phyloP scores from a whole-genome alignment of 2,329 filamentous ascomycete species.

The Aureobasidium leucospermi region DNA sequence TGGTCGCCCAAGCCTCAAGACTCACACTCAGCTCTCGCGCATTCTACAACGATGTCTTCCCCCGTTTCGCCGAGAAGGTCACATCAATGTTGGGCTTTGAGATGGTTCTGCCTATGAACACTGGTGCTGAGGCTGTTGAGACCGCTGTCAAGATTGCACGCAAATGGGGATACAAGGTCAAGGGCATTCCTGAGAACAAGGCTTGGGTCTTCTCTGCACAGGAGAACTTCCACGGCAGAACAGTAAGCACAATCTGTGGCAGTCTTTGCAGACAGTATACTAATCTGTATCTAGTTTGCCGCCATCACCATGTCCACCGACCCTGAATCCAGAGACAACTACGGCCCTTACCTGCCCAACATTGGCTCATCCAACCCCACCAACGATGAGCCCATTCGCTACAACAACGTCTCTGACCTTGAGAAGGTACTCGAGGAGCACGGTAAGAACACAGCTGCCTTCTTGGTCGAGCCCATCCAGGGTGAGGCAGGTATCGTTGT shows the following conservation, averaged over 20 bases:
- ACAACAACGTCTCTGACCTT: conserved; percentile 77
- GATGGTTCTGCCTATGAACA: conserved; percentile 98
- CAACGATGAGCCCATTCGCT: conserved; percentile 71
- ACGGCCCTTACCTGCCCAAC: conserved; percentile 88
- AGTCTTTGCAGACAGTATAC: background rate
- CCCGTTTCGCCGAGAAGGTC: conserved; percentile 87
- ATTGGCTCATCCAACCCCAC: conserved; percentile 71
- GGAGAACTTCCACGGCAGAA: conserved; percentile 95
- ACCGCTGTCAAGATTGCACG: conserved; percentile 92
- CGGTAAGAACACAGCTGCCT: conserved; percentile 79
- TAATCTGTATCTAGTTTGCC: conserved; percentile 56
- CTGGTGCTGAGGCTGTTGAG: conserved; percentile 91
- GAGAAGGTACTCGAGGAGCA: conserved; percentile 72
- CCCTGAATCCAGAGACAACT: conserved; percentile 92
- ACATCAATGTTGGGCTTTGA: conserved; percentile 87
- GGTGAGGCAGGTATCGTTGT: conserved; percentile 96
- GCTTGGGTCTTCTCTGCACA: conserved; percentile 76
- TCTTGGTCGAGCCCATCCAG: conserved; percentile 94
- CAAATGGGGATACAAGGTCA: conserved; percentile 97
- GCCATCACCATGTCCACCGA: conserved; percentile 94
- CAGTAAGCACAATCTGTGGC: conserved; percentile 50
- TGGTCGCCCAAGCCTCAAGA: conserved; percentile 81
- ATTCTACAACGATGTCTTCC: conserved; percentile 98
- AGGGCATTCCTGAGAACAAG: conserved; percentile 77
- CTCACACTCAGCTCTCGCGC: conserved; percentile 89